Evolutionary conservation across 495 filamentous ascomycete species (phyloP).

Genomic region (Podospora anserina): DNA sequence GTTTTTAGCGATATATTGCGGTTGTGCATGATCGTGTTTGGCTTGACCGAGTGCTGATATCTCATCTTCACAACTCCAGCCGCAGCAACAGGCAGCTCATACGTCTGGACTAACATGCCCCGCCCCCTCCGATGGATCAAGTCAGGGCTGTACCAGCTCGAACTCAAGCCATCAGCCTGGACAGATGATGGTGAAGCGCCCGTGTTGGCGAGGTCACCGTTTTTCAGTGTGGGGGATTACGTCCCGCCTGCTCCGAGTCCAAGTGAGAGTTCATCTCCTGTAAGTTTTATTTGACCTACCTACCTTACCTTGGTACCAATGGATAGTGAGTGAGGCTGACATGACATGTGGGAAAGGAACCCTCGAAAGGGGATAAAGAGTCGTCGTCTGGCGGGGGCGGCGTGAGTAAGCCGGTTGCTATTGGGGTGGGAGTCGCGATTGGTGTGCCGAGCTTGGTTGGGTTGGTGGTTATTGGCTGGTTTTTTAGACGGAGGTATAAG

Average conservation of each 20-base stretch:
- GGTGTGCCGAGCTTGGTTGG: slow-evolving; percentile 24
- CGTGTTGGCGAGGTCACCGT: slow-evolving; percentile 26
- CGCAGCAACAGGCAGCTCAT: slow-evolving; percentile 31
- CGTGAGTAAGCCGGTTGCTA: slow-evolving; percentile 26
- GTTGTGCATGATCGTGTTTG: too few species aligned
- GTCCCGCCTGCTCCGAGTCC: not conserved
- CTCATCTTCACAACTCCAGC: slow-evolving; percentile 20
- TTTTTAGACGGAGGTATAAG: slow-evolving; percentile 21
- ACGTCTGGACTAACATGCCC: slow-evolving; percentile 35
- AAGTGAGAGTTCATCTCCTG: not conserved
- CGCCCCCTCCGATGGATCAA: slow-evolving; percentile 38
- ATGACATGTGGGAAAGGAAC: not conserved
- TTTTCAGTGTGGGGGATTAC: slow-evolving; percentile 23
- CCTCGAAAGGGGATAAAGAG: not conserved
- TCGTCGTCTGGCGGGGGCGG: slow-evolving; percentile 1
- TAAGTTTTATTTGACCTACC: not conserved
- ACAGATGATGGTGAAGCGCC: slow-evolving; percentile 16
- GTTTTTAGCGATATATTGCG: too few species aligned
- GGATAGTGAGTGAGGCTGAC: not conserved
- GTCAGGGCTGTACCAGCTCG: slow-evolving; percentile 39
- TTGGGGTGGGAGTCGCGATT: slow-evolving; percentile 32
- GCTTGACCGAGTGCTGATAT: not conserved
- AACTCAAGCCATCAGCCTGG: slow-evolving; percentile 29
- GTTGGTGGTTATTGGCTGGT: slow-evolving; percentile 25
- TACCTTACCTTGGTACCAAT: too few species aligned